Evolutionary conservation across 495 filamentous ascomycete genomes (phyloP).

Genomic region (Xylaria bambusicola): DNA sequence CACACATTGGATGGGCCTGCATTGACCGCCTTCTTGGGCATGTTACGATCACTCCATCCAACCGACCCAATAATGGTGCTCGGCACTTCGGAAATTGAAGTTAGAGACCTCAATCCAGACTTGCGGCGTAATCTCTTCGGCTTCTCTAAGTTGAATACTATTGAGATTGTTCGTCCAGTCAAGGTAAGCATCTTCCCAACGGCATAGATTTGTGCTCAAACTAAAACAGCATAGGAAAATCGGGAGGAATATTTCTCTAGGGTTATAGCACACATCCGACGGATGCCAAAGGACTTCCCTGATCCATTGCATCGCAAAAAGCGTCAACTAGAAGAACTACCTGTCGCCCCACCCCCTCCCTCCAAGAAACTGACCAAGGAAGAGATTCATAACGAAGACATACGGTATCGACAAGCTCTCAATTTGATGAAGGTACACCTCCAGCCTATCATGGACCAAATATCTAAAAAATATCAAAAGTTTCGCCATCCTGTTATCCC

Average conservation of each 20-base stretch:
- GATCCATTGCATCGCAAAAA: slow-evolving; percentile 82
- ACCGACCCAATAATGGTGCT: slow-evolving; percentile 87
- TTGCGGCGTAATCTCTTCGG: slow-evolving; percentile 80
- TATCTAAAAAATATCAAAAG: slow-evolving; percentile 78
- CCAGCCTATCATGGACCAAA: slow-evolving; percentile 93
- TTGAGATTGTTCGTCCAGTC: slow-evolving; percentile 64
- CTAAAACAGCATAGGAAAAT: slow-evolving; percentile 51
- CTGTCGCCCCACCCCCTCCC: slow-evolving; percentile 70
- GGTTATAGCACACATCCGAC: slow-evolving; percentile 72
- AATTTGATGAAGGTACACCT: slow-evolving; percentile 85
- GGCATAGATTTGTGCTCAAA: not conserved
- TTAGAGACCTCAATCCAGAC: slow-evolving; percentile 50
- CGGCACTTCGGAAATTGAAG: slow-evolving; percentile 70
- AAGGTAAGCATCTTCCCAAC: slow-evolving; percentile 48
- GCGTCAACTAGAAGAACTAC: slow-evolving; percentile 74
- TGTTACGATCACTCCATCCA: slow-evolving; percentile 76
- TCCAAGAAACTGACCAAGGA: slow-evolving; percentile 67
- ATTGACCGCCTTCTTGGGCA: slow-evolving; percentile 75
- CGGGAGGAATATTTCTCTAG: slow-evolving; percentile 76
- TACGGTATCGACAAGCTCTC: slow-evolving; percentile 74
- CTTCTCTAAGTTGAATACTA: slow-evolving; percentile 76
- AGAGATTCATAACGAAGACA: slow-evolving; percentile 76
- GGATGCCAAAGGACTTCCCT: slow-evolving; percentile 80
- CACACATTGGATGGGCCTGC: slow-evolving; percentile 48
- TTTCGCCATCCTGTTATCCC: slow-evolving; percentile 81